Evolutionary conservation across 106 monocot species (phyloP).

Genomic region (Chionographis japonica): DNA sequence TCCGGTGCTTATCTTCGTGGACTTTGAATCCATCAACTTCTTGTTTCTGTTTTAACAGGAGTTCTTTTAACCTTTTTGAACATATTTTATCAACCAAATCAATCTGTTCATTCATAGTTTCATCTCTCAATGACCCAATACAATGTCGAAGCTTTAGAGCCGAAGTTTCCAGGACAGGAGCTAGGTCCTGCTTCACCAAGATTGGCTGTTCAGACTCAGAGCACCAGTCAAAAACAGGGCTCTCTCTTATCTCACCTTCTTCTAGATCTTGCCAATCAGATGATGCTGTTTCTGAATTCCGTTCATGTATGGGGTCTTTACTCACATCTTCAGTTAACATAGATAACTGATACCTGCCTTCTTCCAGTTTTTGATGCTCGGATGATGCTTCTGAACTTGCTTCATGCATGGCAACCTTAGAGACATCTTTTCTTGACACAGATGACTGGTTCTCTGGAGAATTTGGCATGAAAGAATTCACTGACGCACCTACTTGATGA

Average conservation of each 20-base stretch:
- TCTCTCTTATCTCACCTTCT: conserved; percentile 21
- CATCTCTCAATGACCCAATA: conserved; percentile 19
- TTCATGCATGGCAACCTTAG: neutral
- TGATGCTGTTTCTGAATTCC: conserved; percentile 8
- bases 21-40: conserved; percentile 31
- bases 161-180: conserved; percentile 6
- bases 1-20: conserved; percentile 23
- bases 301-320: conserved; percentile 1
- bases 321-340: conserved; percentile 6
- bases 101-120: conserved; percentile 18
- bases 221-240: neutral
- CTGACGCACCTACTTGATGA: conserved; percentile 2
- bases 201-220: conserved; percentile 7
- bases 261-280: conserved; percentile 18
- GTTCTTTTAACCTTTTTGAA: conserved; percentile 25
- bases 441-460: conserved; percentile 14
- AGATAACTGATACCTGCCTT: neutral
- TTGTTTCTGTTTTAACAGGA: conserved; percentile 28
- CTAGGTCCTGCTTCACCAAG: conserved; percentile 6
- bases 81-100: conserved; percentile 33
- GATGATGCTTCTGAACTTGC: neutral
- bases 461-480: neutral
- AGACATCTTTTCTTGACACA: neutral
- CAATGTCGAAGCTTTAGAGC: conserved; percentile 8
- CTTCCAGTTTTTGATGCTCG: conserved; percentile 13